phyloP scores from a whole-genome alignment of 1,284 basidiomycete species.

The Trichosporon asahii region DNA sequence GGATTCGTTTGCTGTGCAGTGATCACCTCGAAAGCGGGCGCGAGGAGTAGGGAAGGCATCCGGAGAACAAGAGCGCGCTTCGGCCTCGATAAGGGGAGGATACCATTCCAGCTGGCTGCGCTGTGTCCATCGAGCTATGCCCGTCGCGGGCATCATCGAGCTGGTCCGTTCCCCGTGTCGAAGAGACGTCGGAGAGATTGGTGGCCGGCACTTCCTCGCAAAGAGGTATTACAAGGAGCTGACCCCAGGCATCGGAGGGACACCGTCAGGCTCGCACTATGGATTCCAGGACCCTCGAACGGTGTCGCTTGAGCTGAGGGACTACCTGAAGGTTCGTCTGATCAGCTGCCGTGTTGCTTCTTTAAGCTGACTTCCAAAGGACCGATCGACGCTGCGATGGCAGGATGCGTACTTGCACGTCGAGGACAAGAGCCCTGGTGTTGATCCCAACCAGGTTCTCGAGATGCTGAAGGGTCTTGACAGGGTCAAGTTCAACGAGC shows the following conservation, averaged over 20 bases:
- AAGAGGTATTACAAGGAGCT: too few species aligned
- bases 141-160: too few species aligned
- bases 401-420: constrained; percentile 41
- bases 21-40: too few species aligned
- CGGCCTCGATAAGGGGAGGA: too few species aligned
- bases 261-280: constrained; percentile 14
- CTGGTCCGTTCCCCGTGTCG: too few species aligned
- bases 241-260: constrained; percentile 14
- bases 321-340: constrained; percentile 33
- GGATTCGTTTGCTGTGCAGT: too few species aligned
- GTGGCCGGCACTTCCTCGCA: too few species aligned
- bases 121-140: too few species aligned
- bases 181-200: too few species aligned
- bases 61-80: too few species aligned
- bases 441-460: constrained; percentile 35
- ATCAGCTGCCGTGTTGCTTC: not conserved
- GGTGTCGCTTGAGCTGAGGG: constrained; percentile 33
- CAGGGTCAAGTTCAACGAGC: constrained; percentile 41
- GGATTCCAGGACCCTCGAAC: constrained; percentile 35
- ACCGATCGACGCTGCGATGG: constrained; percentile 32
- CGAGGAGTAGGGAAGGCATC: too few species aligned
- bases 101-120: too few species aligned
- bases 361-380: constrained; percentile 20
- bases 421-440: constrained; percentile 32
- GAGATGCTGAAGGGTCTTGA: constrained; percentile 43